Evolutionary conservation across 495 filamentous ascomycete species (phyloP), one percentile per base, ranked within the genome.

Genomic region (Lasiosphaeria miniovina): DNA sequence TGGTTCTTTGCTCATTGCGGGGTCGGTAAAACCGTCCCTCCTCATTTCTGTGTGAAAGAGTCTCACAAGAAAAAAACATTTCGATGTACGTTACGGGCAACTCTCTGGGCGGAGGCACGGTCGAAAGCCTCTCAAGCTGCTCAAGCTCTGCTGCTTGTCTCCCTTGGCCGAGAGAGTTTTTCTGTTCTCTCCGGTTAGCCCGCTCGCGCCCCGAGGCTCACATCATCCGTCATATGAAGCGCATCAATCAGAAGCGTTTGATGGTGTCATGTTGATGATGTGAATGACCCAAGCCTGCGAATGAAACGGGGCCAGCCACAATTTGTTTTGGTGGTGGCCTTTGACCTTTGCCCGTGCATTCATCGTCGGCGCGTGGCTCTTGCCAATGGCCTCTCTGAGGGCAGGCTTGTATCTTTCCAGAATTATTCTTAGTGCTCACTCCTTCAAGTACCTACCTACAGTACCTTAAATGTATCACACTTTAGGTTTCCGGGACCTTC

Each of bases 381-480:
- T 38, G 31, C 51, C 33, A 38, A 14, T 46, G 49, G 24, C 24
- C 24, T 24, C 24, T 24, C 24, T 24, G 24, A 24, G 24, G 24
- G 24, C 24, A 24, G 24, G 24, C 24, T 24, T 24, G 24, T 24
- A 24, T 24, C 24, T 24, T 65, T 65, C 62, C 55, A 68, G 62
- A 67, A 65, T 51, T 51, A 9, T 65, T 56, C 58, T 52, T 57
- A 51, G 57, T 61, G 60, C 59, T 62, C 24, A 24, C 24, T 24
- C 0, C 24, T 2, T 24, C 24, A 24, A 24, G 24, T 24, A 24
- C 24, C 24, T 24, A 24, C 24, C 24, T 24, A 24, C 24, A 24
- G 24, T 24, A 24, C 24, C 43, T 46, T 46, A 4, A 11, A 5
- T 46, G 43, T 14, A 5, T 46, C 15, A n/a, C 49, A n/a, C 55